Conservation (phyloP, 768 basidiomycete genomes). For the Phylloporus sp. region DNA sequence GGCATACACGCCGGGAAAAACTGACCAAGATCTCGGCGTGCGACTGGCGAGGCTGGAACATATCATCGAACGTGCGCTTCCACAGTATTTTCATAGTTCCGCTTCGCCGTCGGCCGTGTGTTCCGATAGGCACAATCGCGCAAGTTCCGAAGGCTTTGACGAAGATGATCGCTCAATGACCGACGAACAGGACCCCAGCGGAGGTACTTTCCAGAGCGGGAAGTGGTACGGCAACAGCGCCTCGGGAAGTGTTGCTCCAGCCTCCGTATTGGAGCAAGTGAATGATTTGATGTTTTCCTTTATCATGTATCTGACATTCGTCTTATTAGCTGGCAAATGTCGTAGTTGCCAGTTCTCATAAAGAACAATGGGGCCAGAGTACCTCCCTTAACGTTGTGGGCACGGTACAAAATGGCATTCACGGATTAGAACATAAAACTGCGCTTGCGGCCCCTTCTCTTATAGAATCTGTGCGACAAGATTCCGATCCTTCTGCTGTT, state of each 20-base stretch:
- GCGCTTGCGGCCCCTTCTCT: slow-evolving; percentile 28
- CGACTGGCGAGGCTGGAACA: slow-evolving; percentile 75
- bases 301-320: slow-evolving; percentile 19
- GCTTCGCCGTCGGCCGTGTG: slow-evolving; percentile 32
- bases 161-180: slow-evolving; percentile 69
- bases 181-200: slow-evolving; percentile 73
- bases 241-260: slow-evolving; percentile 78
- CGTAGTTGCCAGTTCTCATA: slow-evolving; percentile 40
- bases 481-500: slow-evolving; percentile 52
- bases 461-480: slow-evolving; percentile 42
- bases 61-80: slow-evolving; percentile 75
- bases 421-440: slow-evolving; percentile 25
- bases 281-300: slow-evolving; percentile 24
- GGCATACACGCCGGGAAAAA: slow-evolving; percentile 83
- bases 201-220: slow-evolving; percentile 77
- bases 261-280: slow-evolving; percentile 77
- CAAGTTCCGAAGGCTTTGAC: slow-evolving; percentile 49
- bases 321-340: slow-evolving; percentile 48
- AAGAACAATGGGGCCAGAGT: slow-evolving; percentile 26
- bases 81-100: slow-evolving; percentile 59
- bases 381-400: slow-evolving; percentile 8
- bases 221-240: slow-evolving; percentile 85
- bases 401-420: slow-evolving; percentile 21
- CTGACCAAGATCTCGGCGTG: slow-evolving; percentile 74
- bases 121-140: slow-evolving; percentile 38